Evolutionary conservation across 2,329 filamentous ascomycete genomes (phyloP).

Genomic region (Seiridium cupressi): DNA sequence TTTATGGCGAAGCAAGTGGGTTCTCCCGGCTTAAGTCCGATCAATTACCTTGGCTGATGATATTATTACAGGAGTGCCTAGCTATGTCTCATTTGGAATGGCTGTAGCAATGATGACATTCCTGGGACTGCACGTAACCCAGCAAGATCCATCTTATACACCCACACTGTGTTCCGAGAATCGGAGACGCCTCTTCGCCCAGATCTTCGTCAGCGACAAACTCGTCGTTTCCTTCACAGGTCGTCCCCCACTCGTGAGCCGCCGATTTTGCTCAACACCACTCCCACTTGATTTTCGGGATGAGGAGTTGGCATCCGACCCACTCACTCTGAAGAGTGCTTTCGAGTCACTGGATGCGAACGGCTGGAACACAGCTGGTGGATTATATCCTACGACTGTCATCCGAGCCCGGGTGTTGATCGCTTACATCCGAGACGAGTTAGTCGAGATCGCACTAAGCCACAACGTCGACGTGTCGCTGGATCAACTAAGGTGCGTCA

Average conservation of each 20-base stretch:
- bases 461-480: not conserved
- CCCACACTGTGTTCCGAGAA: conserved; percentile 34
- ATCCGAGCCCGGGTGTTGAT: conserved; percentile 44
- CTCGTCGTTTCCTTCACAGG: conserved; percentile 50
- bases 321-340: conserved; percentile 37
- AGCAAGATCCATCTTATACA: conserved; percentile 21
- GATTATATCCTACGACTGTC: conserved; percentile 42
- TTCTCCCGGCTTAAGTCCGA: not conserved
- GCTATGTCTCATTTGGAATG: conserved; percentile 36
- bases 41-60: not conserved
- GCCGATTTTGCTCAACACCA: conserved; percentile 52
- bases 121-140: conserved; percentile 31
- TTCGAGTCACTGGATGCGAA: conserved; percentile 36
- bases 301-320: conserved; percentile 42
- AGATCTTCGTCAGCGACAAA: conserved; percentile 46
- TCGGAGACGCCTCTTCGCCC: conserved; percentile 31
- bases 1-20: conserved; percentile 39
- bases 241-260: conserved; percentile 49
- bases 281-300: conserved; percentile 54
- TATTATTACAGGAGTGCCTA: conserved; percentile 26
- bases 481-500: not conserved
- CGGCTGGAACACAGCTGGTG: conserved; percentile 50
- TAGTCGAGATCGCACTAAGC: conserved; percentile 50
- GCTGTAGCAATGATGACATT: conserved; percentile 33
- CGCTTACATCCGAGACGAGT: conserved; percentile 50